Evolutionary conservation across 768 basidiomycete species (phyloP), one percentile per base, ranked within the genome.

Genomic region (Lactarius sp.): DNA sequence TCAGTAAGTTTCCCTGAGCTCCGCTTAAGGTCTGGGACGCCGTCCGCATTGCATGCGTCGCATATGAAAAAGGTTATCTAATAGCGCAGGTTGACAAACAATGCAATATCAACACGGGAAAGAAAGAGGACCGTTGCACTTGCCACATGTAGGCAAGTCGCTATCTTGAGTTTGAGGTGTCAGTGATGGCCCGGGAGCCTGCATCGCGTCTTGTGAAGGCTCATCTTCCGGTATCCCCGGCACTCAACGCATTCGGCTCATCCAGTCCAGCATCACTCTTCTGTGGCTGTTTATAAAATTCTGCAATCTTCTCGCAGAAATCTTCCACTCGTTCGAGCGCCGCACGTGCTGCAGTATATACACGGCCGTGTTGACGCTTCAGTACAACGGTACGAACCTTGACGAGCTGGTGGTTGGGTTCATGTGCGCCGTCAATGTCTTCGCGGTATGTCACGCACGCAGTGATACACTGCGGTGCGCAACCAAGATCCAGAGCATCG

Each of bases 401-500:
- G 8, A 59, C 27, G 13, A 59, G 49, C 9, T n/a, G 41, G 7
- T 59, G 58, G 27, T n/a, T 31, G 12, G 58, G 58, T 34, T 59
- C 58, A 8, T 54, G 53, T 54, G 39, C 6, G 6, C 36, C 62
- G 33, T 66, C 54, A 42, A 71, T 55, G 64, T 68, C 66, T 36
- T 56, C 34, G 31, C 69, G 37, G 9, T 49, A 49, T 16, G 59
- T 64, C 27, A 73, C 42, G 6, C 64, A 59, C 14, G 64, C 51
- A 12, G 12, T 36, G 12, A 70, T n/a, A 56, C 75, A 76, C 5
- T 47, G 62, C 1, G 68, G 68, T 8, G 62, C 54, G 34, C 71
- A 67, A 62, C 73, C 74, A 41, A 75, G 69, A 61, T 76, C 74
- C 13, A 75, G 54, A 4, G 70, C 69, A 37, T 69, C 68, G 22